Evolutionary conservation across 441 rosid species (phyloP), one percentile per base, ranked within the genome.

Genomic region (Capsella rubella): DNA sequence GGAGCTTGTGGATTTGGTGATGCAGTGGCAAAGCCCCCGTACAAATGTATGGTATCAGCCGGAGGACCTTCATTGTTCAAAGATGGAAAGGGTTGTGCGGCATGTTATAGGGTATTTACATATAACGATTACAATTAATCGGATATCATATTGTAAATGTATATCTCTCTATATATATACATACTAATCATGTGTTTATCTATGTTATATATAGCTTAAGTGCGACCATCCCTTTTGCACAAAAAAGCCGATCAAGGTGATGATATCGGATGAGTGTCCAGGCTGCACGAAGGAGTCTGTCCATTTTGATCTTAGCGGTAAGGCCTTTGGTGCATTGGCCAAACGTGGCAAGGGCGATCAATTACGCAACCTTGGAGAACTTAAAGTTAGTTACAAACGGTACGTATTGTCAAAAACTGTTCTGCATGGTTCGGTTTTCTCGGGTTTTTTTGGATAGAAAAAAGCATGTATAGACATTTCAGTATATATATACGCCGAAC

Each of bases 1-100:
- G 89, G 87, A 64, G 89, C 89, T 65, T 86, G 87, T 72, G 87
- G 87, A 4, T 86, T 69, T 64, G 82, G 80, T 5, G 65, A n/a
- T 47, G 73, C 80, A 7, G 89, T 86, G 34, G 82, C 59, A 34
- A 66, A 68, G 15, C 16, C 67, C 4, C 87, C 87, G 12, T 68
- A 77, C 69, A 64, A 69, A 12, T 50, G 84, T 45, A 79, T 83
- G 87, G 60, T 82, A 37, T 77, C 87, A 11, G 86, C 86, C 0
- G 87, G 82, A 60, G 90, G 90, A 5, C 85, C 85, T 77, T 86
- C 87, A 34, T 21, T 86, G 1, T 86, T 34, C 74, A 66, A 71
- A 49, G 74, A 71, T 5, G 87, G 86, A 72, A 75, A 28, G 71
- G 87, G 86, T 21, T 86, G 89, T 61, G 89, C 84, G 28, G 64